Percentiles rank a stretch among this genome's conserved stretches.
Conservation (phyloP, 306 rosid species). For the Malus sylvestris region DNA sequence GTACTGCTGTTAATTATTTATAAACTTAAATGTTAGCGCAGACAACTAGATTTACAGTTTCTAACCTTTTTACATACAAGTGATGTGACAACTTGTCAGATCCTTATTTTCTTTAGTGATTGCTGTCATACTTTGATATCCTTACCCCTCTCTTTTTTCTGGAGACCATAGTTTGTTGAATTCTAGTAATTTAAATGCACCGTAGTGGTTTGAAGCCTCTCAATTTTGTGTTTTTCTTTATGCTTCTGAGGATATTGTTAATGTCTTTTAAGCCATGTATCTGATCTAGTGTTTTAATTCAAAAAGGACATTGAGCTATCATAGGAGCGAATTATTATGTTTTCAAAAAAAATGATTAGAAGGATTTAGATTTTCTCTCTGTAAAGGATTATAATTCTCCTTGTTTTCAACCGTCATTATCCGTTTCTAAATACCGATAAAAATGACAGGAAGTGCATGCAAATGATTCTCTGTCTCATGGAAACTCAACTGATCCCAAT, state of each 20-base stretch:
- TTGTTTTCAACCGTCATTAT: not conserved
- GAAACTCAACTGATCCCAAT: constrained; percentile 42
- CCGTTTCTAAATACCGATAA: not conserved
- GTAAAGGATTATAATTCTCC: not conserved
- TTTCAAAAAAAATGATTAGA: not conserved
- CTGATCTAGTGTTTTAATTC: not conserved
- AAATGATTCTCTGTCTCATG: constrained; percentile 35
- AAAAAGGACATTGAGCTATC: not conserved
- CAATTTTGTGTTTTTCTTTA: not conserved
- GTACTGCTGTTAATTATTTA: too few species aligned
- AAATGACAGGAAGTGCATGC: constrained; percentile 19
- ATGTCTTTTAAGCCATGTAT: not conserved
- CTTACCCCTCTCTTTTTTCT: not conserved
- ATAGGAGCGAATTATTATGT: not conserved
- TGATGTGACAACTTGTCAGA: not conserved
- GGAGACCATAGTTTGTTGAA: not conserved
- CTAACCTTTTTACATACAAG: not conserved
- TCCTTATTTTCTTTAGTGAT: not conserved
- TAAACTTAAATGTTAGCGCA: not conserved
- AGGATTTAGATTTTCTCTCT: not conserved
- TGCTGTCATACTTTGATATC: not conserved
- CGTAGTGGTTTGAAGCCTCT: not conserved
- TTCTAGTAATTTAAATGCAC: not conserved
- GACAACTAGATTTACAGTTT: not conserved
- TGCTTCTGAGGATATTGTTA: not conserved